Percentiles rank a stretch among this genome's conserved stretches.
Conservation (phyloP, 345 rosid genomes). For the Camelina sativa region DNA sequence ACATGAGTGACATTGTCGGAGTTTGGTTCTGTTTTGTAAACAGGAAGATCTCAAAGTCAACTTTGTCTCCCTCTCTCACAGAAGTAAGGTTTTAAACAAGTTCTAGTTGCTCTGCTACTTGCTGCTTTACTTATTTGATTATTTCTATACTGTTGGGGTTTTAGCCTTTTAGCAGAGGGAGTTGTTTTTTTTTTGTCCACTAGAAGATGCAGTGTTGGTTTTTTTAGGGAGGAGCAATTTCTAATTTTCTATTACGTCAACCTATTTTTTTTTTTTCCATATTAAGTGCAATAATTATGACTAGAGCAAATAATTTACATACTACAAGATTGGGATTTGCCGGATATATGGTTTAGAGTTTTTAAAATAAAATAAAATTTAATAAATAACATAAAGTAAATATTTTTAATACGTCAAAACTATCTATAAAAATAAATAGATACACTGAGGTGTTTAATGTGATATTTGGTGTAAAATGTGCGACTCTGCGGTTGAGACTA, state of each 20-base stretch:
- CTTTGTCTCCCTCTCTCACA: not conserved
- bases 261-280: not conserved
- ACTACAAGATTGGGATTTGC: no score
- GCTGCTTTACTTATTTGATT: conserved; percentile 7
- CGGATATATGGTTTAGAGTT: no score
- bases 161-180: not conserved
- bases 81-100: not conserved
- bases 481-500: no score
- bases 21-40: conserved; percentile 31
- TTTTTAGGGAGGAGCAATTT: not conserved
- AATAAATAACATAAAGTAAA: no score
- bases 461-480: no score
- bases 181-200: not conserved
- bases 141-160: conserved; percentile 12
- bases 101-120: conserved; percentile 30
- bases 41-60: conserved; percentile 31
- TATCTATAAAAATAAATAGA: no score
- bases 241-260: not conserved
- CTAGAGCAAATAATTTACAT: no score
- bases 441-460: no score
- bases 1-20: conserved; percentile 45
- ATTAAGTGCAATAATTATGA: no score
- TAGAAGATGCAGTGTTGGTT: not conserved
- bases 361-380: no score
- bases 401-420: no score